These are phyloP conservation scores for Nitzschia sp. DNA, from an alignment of 108 stramenopile species.

Conservation along the genomic window DNA sequence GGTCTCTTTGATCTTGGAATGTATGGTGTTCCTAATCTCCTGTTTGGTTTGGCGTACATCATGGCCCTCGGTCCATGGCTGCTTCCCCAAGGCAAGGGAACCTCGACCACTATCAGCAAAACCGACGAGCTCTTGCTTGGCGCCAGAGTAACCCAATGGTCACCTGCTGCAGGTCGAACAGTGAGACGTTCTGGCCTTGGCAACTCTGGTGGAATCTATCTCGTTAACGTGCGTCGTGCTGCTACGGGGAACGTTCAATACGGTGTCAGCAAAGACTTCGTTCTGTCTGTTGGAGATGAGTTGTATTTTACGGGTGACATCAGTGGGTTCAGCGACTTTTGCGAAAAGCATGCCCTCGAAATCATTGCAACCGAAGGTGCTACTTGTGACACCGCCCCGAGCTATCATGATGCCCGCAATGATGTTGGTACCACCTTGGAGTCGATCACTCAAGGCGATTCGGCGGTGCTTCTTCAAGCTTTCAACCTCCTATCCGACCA, in stretches of 20 bases:
- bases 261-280: slow-evolving; percentile 86
- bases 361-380: slow-evolving; percentile 66
- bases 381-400: neutral
- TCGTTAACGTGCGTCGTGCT: slow-evolving; percentile 77
- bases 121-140: slow-evolving; percentile 68
- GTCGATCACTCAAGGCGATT: slow-evolving; percentile 38
- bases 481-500: slow-evolving; percentile 23
- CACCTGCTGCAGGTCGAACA: slow-evolving; percentile 70
- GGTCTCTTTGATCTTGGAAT: slow-evolving; percentile 76
- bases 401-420: neutral
- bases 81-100: slow-evolving; percentile 56
- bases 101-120: slow-evolving; percentile 15
- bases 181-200: slow-evolving; percentile 75
- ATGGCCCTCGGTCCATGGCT: slow-evolving; percentile 59
- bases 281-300: slow-evolving; percentile 78
- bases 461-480: slow-evolving; percentile 47
- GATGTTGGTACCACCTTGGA: slow-evolving; percentile 38
- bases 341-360: slow-evolving; percentile 81
- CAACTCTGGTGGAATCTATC: slow-evolving; percentile 78
- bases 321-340: slow-evolving; percentile 77
- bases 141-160: slow-evolving; percentile 74
- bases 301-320: slow-evolving; percentile 87
- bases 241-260: slow-evolving; percentile 82
- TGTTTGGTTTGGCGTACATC: slow-evolving; percentile 76
- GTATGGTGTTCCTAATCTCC: slow-evolving; percentile 76